phyloP scores from a whole-genome alignment of 2,329 filamentous ascomycete species.

The Xylaria sp. region DNA sequence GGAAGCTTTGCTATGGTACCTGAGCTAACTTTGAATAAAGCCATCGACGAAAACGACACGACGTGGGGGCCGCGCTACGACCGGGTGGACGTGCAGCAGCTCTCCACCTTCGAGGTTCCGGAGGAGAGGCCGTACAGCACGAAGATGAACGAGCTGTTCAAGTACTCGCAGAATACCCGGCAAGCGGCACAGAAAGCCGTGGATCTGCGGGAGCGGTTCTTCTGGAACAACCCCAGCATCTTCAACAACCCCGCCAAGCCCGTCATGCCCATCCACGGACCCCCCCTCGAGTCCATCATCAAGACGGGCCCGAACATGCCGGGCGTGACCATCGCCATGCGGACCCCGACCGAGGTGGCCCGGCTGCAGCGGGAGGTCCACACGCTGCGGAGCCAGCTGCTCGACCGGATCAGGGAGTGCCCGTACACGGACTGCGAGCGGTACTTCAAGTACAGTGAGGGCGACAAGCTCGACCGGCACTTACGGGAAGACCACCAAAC shows the following conservation, averaged over 20 bases:
- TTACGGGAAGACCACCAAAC: slow-evolving; percentile 38
- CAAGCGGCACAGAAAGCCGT: slow-evolving; percentile 4
- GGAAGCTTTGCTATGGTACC: not conserved
- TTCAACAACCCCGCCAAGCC: slow-evolving; percentile 38
- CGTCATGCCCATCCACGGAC: slow-evolving; percentile 41
- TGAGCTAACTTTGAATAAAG: slow-evolving; percentile 13
- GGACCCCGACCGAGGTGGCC: slow-evolving; percentile 46
- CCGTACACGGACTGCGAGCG: slow-evolving; percentile 43
- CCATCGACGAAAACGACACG: slow-evolving; percentile 1
- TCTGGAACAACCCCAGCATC: slow-evolving; percentile 32
- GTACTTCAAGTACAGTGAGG: slow-evolving; percentile 37
- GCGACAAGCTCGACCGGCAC: slow-evolving; percentile 40
- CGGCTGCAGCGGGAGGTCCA: slow-evolving; percentile 42
- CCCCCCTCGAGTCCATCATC: slow-evolving; percentile 42
- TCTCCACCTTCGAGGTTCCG: slow-evolving; percentile 5
- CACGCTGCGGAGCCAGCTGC: slow-evolving; percentile 38
- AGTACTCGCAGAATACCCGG: slow-evolving; percentile 16
- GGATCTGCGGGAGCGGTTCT: slow-evolving; percentile 36
- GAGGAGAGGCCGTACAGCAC: slow-evolving; percentile 1
- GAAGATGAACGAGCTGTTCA: slow-evolving; percentile 13
- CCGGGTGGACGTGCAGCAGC: not conserved
- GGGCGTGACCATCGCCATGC: slow-evolving; percentile 40
- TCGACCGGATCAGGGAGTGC: slow-evolving; percentile 43
- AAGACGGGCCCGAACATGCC: slow-evolving; percentile 40
- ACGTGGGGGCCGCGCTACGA: slow-evolving; percentile 29